These are phyloP conservation scores for Meyerozyma elateridarum DNA, from an alignment of 1,139 yeast species.

Conservation along the genomic window DNA sequence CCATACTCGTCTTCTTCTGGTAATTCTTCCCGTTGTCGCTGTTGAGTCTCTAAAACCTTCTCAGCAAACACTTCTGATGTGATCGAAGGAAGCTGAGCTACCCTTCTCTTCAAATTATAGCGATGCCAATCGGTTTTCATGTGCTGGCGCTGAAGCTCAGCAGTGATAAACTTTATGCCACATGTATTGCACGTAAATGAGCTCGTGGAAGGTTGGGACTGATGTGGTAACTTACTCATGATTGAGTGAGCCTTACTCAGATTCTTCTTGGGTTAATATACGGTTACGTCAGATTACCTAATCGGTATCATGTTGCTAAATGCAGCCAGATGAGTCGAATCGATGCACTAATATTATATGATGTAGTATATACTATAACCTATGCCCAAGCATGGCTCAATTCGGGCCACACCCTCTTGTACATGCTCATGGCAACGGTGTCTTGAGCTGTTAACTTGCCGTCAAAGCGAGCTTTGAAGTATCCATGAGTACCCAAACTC, in stretches of 20 bases:
- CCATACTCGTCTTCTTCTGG: constrained; percentile 63
- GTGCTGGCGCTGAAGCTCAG: constrained; percentile 80
- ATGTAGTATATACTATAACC: constrained; percentile 2
- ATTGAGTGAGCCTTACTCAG: too few relatives aligned
- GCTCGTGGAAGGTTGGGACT: constrained; percentile 31
- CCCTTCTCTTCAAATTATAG: constrained; percentile 86
- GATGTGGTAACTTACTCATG: constrained; percentile 18
- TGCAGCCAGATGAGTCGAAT: too few relatives aligned
- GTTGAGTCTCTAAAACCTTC: constrained; percentile 43
- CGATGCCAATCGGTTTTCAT: constrained; percentile 98
- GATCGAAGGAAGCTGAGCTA: constrained; percentile 78
- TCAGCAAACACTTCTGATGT: constrained; percentile 79
- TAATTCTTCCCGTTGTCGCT: constrained; percentile 23
- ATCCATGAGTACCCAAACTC: constrained; percentile 96
- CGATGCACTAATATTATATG: too few relatives aligned
- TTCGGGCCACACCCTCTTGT: constrained; percentile 90
- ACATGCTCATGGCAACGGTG: constrained; percentile 88
- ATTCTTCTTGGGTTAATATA: too few relatives aligned
- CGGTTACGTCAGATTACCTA: too few relatives aligned
- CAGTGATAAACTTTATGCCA: constrained; percentile 66
- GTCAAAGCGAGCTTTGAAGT: constrained; percentile 93
- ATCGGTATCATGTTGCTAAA: background rate
- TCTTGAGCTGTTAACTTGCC: constrained; percentile 90
- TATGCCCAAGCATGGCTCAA: constrained; percentile 28
- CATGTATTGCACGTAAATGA: constrained; percentile 84